These are phyloP conservation scores for Cucumis sativus DNA, from an alignment of 306 rosid genomes.

Conservation along the genomic window Cucumber_9930_V3 NC_026657.2:25147501-25148000, in stretches of 20 bases:
- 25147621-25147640: not conserved
- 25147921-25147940: not conserved
- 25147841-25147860: no score
- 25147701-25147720: not conserved
- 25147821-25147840: no score
- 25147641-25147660: not conserved
- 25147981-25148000: not conserved
- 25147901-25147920: not conserved
- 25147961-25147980: not conserved
- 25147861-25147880: not conserved
- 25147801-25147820: constrained; percentile 1
- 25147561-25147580: no score
- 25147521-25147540: no score
- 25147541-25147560: no score
- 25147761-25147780: not conserved
- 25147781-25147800: not conserved
- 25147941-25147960: not conserved
- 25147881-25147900: not conserved
- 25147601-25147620: no score
- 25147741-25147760: not conserved
- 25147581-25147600: no score
- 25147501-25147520: no score
- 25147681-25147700: not conserved
- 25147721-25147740: not conserved
- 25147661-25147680: not conserved